Percentiles rank a stretch among this genome's conserved stretches.
phyloP scores from a whole-genome alignment of 139 green algal species.

The Auxenochlorella pyrenoidosa region DNA sequence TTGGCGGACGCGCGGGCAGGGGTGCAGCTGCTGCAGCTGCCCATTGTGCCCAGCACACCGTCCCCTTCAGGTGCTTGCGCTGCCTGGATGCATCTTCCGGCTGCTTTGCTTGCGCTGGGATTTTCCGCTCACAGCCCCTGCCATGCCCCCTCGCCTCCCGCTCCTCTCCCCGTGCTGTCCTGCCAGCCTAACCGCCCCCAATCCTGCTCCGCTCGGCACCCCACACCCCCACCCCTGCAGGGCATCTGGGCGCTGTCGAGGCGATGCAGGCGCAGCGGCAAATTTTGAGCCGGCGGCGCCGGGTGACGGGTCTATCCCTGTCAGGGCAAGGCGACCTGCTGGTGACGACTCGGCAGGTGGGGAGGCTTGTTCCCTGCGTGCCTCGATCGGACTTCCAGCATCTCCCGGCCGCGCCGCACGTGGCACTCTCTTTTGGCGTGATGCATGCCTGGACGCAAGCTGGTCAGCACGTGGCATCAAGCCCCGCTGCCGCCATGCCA shows the following conservation, averaged over 20 bases:
- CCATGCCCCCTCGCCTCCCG: too few species aligned
- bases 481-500: too few species aligned
- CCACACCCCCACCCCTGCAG: neutral
- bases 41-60: neutral
- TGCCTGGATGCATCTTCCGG: neutral
- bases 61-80: neutral
- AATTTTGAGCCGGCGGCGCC: neutral
- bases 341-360: slow-evolving; percentile 34
- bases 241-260: neutral
- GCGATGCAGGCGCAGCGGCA: neutral
- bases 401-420: too few species aligned
- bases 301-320: slow-evolving; percentile 33
- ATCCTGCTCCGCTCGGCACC: neutral
- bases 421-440: too few species aligned
- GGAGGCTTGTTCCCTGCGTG: neutral
- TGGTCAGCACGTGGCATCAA: too few species aligned
- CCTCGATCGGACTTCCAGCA: too few species aligned
- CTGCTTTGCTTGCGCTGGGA: too few species aligned
- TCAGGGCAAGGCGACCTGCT: slow-evolving; percentile 12
- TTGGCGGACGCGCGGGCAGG: neutral
- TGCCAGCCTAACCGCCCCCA: too few species aligned
- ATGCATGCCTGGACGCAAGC: too few species aligned
- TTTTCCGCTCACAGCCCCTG: neutral
- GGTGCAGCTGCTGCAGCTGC: slow-evolving; percentile 30
- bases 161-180: too few species aligned